Base-by-base conservation (phyloP, 2,329 filamentous ascomycete species). In the Knufia petricola region DNA sequence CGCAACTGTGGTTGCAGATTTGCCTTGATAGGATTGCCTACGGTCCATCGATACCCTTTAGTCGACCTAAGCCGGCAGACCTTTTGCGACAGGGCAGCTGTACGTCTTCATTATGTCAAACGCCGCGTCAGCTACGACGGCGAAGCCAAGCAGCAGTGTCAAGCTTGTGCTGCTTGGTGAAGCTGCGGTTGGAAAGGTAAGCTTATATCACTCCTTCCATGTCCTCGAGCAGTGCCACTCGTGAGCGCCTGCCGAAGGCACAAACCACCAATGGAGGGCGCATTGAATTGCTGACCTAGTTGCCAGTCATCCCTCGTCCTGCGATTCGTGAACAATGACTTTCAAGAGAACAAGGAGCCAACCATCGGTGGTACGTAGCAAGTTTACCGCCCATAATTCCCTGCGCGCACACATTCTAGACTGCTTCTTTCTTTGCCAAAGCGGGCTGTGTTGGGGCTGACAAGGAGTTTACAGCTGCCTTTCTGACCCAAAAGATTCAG, bases 291-390 rank as follows among this genome's bases (percentile, higher is more conserved):
- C 39, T 42, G 23, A 42, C 39, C 21, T n/a, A 26, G 20, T 20
- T 26, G 15, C 19, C 62, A 94, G 92, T 96, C 92, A 43, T 98
- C 92, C 39, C 82, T 98, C 51, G 92, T 98, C 55, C 78, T 98
- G 65, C 87, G 92, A 64, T 98, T 98, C 70, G 92, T 98, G 66
- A 96, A 96, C 77, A 92, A 98, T 72, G 90, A 96, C 70, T 98
- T 98, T 64, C 92, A 98, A 74, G 92, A 96, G 72, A 96, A 96
- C 72, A 96, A 96, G 76, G 92, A 98, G 69, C 92, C 92, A 54
- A 98, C 92, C 57, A 98, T 98, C 70, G 92, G 92, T 76, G 88
- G 88, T 94, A 77, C 57, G 77, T 52, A 38, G 23, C 43, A n/a
- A 4, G n/a, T 37, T 13, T 21, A 24, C n/a, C 21, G 21, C 37